A percentile compares a stretch with the other conserved stretches of the same genome.
These are phyloP conservation scores for Mimosa pudica DNA, from an alignment of 306 rosid genomes.

Conservation along the genomic window DNA sequence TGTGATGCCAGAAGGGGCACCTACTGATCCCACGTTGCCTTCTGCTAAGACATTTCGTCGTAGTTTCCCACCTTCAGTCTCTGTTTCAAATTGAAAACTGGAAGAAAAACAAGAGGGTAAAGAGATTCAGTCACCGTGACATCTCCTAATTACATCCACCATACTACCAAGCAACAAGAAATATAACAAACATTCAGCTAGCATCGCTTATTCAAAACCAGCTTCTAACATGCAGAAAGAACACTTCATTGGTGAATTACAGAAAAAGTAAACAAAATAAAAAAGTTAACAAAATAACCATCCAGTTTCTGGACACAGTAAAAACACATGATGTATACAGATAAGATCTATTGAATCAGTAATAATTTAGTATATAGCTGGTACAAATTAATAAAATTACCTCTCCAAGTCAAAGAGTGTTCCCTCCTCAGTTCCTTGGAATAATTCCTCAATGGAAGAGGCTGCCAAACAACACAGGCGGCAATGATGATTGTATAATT, in stretches of 20 bases:
- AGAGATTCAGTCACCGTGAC: slow-evolving; percentile 34
- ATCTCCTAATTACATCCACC: slow-evolving; percentile 4
- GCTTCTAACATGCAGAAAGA: background rate
- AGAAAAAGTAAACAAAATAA: slow-evolving; percentile 11
- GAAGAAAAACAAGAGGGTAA: slow-evolving; percentile 39
- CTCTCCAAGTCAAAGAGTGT: slow-evolving; percentile 94
- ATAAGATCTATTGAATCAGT: slow-evolving; percentile 3
- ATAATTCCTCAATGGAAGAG: slow-evolving; percentile 82
- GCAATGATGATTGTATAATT: slow-evolving; percentile 92
- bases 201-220: slow-evolving; percentile 6
- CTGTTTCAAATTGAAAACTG: slow-evolving; percentile 97
- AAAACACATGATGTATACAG: slow-evolving; percentile 15
- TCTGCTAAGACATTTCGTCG: slow-evolving; percentile 81
- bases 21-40: slow-evolving; percentile 77
- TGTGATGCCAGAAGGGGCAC: slow-evolving; percentile 64
- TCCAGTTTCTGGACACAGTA: background rate
- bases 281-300: slow-evolving; percentile 10
- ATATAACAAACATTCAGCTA: slow-evolving; percentile 24
- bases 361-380: slow-evolving; percentile 22
- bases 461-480: slow-evolving; percentile 78
- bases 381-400: slow-evolving; percentile 44
- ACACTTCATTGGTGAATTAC: background rate
- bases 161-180: slow-evolving; percentile 22
- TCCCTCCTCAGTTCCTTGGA: slow-evolving; percentile 97
- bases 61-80: slow-evolving; percentile 80